Conservation (phyloP, 129 eudicot genomes). For the Lactuca saligna region DNA sequence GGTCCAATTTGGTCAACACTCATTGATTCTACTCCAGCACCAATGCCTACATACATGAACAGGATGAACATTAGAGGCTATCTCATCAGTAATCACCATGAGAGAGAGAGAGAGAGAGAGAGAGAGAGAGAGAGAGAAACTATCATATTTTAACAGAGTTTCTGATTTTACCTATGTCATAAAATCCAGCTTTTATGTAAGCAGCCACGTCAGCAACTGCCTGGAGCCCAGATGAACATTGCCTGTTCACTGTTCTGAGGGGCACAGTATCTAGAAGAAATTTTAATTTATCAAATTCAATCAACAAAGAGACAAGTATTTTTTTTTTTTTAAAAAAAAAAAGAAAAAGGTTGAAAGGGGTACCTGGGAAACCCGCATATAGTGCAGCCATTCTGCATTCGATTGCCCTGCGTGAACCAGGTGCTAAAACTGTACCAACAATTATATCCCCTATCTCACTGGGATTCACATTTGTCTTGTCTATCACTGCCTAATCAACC, state of each 20-base stretch:
- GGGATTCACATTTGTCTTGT: slow-evolving; percentile 65
- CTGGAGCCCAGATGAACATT: slow-evolving; percentile 91
- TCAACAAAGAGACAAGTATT: not conserved
- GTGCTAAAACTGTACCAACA: slow-evolving; percentile 84
- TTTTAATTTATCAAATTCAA: not conserved
- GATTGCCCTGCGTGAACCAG: slow-evolving; percentile 75
- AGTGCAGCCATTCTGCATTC: slow-evolving; percentile 89
- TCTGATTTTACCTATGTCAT: slow-evolving; percentile 58
- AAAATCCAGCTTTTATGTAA: slow-evolving; percentile 77
- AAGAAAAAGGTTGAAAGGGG: not conserved
- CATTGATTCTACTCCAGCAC: slow-evolving; percentile 71
- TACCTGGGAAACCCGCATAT: slow-evolving; percentile 92
- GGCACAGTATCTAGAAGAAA: slow-evolving; percentile 65
- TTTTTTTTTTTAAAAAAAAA: no score
- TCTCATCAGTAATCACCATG: no score
- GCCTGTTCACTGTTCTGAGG: slow-evolving; percentile 84
- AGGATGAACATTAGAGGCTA: slow-evolving; percentile 4
- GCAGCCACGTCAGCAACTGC: slow-evolving; percentile 96
- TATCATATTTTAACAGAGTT: not conserved
- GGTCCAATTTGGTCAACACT: slow-evolving; percentile 40
- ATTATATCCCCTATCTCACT: slow-evolving; percentile 77
- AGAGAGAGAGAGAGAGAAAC: not conserved
- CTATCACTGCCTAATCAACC: slow-evolving; percentile 57
- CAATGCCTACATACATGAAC: slow-evolving; percentile 43
- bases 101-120: not conserved